Conservation (phyloP, 768 basidiomycete species). For the Trametes cubensis region DNA sequence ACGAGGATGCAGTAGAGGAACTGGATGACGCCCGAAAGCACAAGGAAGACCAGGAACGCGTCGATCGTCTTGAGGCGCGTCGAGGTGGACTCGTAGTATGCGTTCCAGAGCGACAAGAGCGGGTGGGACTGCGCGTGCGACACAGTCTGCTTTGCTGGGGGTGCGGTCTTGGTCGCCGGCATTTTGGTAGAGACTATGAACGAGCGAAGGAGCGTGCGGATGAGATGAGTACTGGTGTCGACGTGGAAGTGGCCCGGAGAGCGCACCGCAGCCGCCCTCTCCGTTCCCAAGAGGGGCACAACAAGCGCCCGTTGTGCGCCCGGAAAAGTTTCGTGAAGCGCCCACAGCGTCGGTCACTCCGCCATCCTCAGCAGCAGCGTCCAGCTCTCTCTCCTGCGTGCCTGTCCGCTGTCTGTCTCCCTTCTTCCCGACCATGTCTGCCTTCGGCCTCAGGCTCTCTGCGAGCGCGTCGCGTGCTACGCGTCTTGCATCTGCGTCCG, state of each 20-base stretch:
- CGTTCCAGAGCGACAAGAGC: constrained; percentile 65
- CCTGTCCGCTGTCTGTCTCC: background rate
- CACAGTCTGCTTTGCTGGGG: constrained; percentile 26
- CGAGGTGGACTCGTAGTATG: constrained; percentile 78
- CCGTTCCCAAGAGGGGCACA: constrained; percentile 8
- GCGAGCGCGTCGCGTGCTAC: constrained; percentile 20
- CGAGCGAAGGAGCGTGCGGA: constrained; percentile 17
- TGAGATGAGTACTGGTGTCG: constrained; percentile 11
- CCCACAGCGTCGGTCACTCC: constrained; percentile 14
- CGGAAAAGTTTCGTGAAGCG: constrained; percentile 29
- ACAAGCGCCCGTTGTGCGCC: constrained; percentile 16
- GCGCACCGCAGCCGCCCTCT: constrained; percentile 15
- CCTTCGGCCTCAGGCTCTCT: constrained; percentile 23
- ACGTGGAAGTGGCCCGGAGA: constrained; percentile 29
- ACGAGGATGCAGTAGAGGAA: constrained; percentile 91
- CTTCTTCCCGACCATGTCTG: constrained; percentile 21
- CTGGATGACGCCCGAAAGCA: constrained; percentile 87
- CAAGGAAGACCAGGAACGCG: constrained; percentile 87
- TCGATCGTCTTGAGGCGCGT: constrained; percentile 93
- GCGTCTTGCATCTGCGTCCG: constrained; percentile 20
- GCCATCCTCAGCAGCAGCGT: constrained; percentile 1
- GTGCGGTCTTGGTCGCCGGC: constrained; percentile 40
- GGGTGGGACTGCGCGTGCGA: constrained; percentile 34
- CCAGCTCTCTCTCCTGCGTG: constrained; percentile 12
- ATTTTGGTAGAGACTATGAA: constrained; percentile 30